These are phyloP conservation scores for Mycena amicta DNA, from an alignment of 768 basidiomycete genomes.

Conservation along the genomic window DNA sequence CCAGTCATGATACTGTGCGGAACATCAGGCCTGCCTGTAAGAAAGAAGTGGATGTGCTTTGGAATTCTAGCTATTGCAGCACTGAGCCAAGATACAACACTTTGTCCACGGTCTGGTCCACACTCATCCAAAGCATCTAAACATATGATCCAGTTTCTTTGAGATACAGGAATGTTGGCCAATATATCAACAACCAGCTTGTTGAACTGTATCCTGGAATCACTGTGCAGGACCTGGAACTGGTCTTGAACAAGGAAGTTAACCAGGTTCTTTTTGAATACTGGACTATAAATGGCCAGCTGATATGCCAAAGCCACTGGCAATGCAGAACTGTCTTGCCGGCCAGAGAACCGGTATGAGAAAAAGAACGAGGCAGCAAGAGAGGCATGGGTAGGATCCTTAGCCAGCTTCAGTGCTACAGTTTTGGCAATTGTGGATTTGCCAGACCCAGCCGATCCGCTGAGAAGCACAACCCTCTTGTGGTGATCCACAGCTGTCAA, in stretches of 20 bases:
- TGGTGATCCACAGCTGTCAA: background rate
- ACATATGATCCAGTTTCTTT: background rate
- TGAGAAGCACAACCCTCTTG: conserved; percentile 3
- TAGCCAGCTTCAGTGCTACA: conserved; percentile 1
- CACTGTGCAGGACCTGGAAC: background rate
- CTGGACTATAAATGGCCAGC: background rate
- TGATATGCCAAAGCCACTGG: conserved; percentile 2
- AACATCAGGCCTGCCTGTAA: conserved; percentile 10
- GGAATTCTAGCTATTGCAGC: conserved; percentile 1
- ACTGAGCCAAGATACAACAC: conserved; percentile 4
- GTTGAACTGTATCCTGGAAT: background rate
- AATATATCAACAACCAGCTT: conserved; percentile 4
- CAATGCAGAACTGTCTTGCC: background rate
- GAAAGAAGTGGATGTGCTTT: background rate
- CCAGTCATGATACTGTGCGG: background rate
- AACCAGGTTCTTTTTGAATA: background rate
- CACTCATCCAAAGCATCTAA: conserved; percentile 8
- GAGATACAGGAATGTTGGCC: background rate
- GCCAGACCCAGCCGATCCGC: background rate
- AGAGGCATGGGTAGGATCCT: background rate
- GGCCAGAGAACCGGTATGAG: background rate
- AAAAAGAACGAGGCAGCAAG: conserved; percentile 12
- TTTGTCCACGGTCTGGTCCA: conserved; percentile 1
- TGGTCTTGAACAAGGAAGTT: background rate
- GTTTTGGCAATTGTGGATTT: conserved; percentile 12